These are phyloP conservation scores for Aaosphaeria pasadenensis DNA, from an alignment of 2,329 filamentous ascomycete species.

Conservation along the genomic window DNA sequence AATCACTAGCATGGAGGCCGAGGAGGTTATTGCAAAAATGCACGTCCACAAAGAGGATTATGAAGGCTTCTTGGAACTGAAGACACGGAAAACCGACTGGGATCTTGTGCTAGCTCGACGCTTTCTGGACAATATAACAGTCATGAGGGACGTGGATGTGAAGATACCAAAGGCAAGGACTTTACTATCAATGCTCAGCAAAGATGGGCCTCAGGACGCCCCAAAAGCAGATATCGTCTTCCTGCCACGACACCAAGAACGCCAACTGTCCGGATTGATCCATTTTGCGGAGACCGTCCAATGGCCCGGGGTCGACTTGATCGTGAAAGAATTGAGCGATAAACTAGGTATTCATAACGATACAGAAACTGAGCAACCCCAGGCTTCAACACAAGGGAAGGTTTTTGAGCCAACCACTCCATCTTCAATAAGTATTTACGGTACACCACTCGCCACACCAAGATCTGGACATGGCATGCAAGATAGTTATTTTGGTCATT, in stretches of 20 bases:
- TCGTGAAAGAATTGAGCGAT: conserved; percentile 36
- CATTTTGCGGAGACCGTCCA: conserved; percentile 49
- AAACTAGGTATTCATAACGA: conserved; percentile 30
- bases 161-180: conserved; percentile 22
- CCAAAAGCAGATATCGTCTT: conserved; percentile 25
- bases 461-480: conserved; percentile 19
- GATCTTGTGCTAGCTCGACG: conserved; percentile 53
- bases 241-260: conserved; percentile 31
- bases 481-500: conserved; percentile 35
- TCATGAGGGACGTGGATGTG: conserved; percentile 20
- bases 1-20: conserved; percentile 29
- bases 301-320: conserved; percentile 46
- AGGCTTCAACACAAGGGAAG: conserved; percentile 16
- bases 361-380: conserved; percentile 11
- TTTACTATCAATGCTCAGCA: conserved; percentile 25
- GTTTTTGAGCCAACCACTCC: conserved; percentile 23
- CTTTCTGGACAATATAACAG: conserved; percentile 51
- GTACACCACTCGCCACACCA: conserved; percentile 38
- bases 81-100: conserved; percentile 55
- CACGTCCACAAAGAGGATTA: conserved; percentile 44
- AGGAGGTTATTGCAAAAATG: conserved; percentile 37
- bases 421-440: conserved; percentile 34
- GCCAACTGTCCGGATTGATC: conserved; percentile 50
- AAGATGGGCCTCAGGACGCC: conserved; percentile 10
- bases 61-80: conserved; percentile 44